Evolutionary conservation across 1,284 basidiomycete species (phyloP).

Genomic region (Ceratobasidium sp.): DNA sequence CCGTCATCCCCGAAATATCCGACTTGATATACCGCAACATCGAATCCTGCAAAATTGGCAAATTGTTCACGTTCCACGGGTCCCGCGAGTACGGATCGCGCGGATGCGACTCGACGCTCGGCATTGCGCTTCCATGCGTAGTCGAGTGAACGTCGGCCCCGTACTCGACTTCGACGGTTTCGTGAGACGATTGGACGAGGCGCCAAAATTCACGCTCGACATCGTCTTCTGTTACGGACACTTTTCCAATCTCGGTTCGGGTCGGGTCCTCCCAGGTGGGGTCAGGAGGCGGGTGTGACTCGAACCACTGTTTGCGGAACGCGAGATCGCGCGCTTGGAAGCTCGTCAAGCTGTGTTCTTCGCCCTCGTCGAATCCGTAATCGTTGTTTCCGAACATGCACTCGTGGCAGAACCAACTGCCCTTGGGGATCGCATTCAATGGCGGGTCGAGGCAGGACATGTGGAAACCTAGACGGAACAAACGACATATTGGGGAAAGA

Average conservation of each 20-base stretch:
- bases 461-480: slow-evolving; percentile 81
- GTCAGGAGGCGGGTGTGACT: slow-evolving; percentile 68
- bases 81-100: slow-evolving; percentile 86
- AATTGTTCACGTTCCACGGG: slow-evolving; percentile 98
- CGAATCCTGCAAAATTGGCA: slow-evolving; percentile 89
- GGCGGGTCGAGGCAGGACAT: slow-evolving; percentile 96
- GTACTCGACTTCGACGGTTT: slow-evolving; percentile 98
- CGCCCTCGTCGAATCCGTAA: slow-evolving; percentile 98
- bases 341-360: slow-evolving; percentile 90
- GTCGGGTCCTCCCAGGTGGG: slow-evolving; percentile 56
- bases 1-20: slow-evolving; percentile 99
- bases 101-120: slow-evolving; percentile 92
- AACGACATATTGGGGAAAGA: no score
- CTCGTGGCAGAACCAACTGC: slow-evolving; percentile 95
- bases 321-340: slow-evolving; percentile 92
- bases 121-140: slow-evolving; percentile 96
- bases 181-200: slow-evolving; percentile 84
- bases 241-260: slow-evolving; percentile 66
- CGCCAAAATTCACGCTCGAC: slow-evolving; percentile 98
- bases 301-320: slow-evolving; percentile 90
- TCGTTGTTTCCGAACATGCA: slow-evolving; percentile 96
- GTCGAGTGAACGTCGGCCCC: slow-evolving; percentile 98
- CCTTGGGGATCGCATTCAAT: slow-evolving; percentile 81
- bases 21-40: slow-evolving; percentile 94
- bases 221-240: slow-evolving; percentile 82